phyloP scores from a whole-genome alignment of 345 rosid genomes.

The Abelmoschus esculentus region DNA sequence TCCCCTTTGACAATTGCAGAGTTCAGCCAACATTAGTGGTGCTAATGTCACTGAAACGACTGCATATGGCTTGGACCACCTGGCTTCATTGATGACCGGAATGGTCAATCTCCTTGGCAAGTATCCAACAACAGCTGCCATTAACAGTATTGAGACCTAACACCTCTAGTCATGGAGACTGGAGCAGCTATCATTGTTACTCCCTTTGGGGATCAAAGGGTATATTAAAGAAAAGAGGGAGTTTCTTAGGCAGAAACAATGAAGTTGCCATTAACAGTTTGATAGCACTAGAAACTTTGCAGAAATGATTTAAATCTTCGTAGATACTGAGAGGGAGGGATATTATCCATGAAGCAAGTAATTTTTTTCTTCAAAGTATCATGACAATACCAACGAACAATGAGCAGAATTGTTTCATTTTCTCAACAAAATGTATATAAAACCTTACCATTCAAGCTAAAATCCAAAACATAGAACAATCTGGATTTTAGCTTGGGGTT shows the following conservation, averaged over 20 bases:
- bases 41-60: slow-evolving; percentile 56
- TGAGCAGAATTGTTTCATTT: too few species aligned
- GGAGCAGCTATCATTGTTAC: slow-evolving; percentile 22
- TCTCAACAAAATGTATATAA: too few species aligned
- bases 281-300: slow-evolving; percentile 5
- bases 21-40: slow-evolving; percentile 48
- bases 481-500: slow-evolving; percentile 3
- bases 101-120: slow-evolving; percentile 78
- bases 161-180: slow-evolving; percentile 44
- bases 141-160: too few species aligned
- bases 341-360: too few species aligned
- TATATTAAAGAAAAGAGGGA: slow-evolving; percentile 42
- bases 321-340: too few species aligned
- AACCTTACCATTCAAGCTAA: too few species aligned
- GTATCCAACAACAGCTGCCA: too few species aligned
- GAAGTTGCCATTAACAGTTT: slow-evolving; percentile 30
- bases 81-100: slow-evolving; percentile 55
- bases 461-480: neutral
- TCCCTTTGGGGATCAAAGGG: slow-evolving; percentile 5
- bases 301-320: neutral
- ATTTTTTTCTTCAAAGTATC: too few species aligned
- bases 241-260: slow-evolving; percentile 19
- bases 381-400: too few species aligned
- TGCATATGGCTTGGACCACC: slow-evolving; percentile 76
- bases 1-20: slow-evolving; percentile 35